phyloP scores from a whole-genome alignment of 441 rosid species.

The Erodium texanum region DNA sequence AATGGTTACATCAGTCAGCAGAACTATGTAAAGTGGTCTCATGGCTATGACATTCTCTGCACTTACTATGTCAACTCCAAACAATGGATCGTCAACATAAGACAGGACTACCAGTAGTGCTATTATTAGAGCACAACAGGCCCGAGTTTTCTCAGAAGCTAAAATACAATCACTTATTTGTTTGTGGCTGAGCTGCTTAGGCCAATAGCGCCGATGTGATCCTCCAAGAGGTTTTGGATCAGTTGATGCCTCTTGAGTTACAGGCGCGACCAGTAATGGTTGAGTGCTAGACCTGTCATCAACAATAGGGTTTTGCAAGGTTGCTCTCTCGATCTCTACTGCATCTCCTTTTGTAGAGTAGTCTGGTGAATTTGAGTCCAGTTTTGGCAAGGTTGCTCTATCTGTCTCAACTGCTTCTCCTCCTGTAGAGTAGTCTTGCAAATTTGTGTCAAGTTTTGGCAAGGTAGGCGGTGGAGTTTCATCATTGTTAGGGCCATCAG shows the following conservation, averaged over 20 bases:
- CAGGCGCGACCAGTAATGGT: neutral
- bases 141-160: conserved; percentile 46
- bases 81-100: conserved; percentile 27
- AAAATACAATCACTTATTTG: conserved; percentile 46
- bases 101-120: conserved; percentile 46
- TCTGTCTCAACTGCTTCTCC: conserved; percentile 1
- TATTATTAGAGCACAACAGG: conserved; percentile 43
- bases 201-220: conserved; percentile 15
- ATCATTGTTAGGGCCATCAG: neutral
- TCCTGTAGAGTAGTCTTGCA: neutral
- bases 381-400: conserved; percentile 1
- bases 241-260: conserved; percentile 10
- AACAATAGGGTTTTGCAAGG: neutral
- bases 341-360: neutral
- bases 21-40: conserved; percentile 55
- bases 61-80: conserved; percentile 28
- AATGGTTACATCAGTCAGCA: conserved; percentile 48
- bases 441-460: neutral
- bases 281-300: neutral
- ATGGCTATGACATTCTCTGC: conserved; percentile 33
- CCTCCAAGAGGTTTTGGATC: conserved; percentile 14
- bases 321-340: neutral
- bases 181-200: conserved; percentile 40
- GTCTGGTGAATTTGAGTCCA: neutral
- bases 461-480: neutral